phyloP scores from a whole-genome alignment of 2,329 filamentous ascomycete genomes.

The Scleromitrula shiraiana region DNA sequence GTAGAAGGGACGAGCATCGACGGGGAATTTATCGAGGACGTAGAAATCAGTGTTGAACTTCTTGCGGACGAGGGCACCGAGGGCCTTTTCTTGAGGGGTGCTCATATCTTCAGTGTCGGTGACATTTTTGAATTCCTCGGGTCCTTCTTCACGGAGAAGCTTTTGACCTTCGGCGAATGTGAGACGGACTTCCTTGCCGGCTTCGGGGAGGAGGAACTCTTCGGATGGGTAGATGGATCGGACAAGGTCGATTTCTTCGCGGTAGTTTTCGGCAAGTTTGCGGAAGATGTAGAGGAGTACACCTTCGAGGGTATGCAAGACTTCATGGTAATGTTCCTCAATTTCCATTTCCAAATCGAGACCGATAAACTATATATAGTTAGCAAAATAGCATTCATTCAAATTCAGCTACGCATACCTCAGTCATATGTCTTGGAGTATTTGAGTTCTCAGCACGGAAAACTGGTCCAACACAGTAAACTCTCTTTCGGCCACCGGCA shows the following conservation, averaged over 20 bases:
- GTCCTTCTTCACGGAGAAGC: conserved; percentile 68
- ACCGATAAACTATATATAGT: conserved; percentile 56
- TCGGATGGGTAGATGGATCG: conserved; percentile 70
- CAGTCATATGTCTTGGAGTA: conserved; percentile 77
- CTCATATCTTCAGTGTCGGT: conserved; percentile 70
- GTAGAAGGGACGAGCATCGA: conserved; percentile 83
- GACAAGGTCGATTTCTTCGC: conserved; percentile 64
- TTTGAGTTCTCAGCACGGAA: conserved; percentile 84
- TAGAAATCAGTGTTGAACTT: conserved; percentile 97
- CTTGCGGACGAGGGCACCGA: conserved; percentile 75
- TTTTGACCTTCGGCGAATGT: conserved; percentile 72
- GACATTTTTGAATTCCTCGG: conserved; percentile 57
- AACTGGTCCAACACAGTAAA: conserved; percentile 72
- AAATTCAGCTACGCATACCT: conserved; percentile 35
- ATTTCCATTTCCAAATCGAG: conserved; percentile 91
- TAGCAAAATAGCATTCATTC: conserved; percentile 5
- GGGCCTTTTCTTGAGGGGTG: conserved; percentile 79
- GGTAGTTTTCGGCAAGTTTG: conserved; percentile 53
- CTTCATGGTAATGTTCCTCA: conserved; percentile 68
- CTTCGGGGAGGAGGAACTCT: conserved; percentile 65
- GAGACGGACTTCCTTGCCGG: conserved; percentile 67
- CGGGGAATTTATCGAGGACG: conserved; percentile 92
- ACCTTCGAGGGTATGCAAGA: conserved; percentile 62
- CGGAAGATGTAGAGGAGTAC: conserved; percentile 75
- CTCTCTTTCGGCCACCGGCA: conserved; percentile 66